These are phyloP conservation scores for Chrysosporium queenslandicum DNA, from an alignment of 2,329 filamentous ascomycete genomes.

Conservation along the genomic window DNA sequence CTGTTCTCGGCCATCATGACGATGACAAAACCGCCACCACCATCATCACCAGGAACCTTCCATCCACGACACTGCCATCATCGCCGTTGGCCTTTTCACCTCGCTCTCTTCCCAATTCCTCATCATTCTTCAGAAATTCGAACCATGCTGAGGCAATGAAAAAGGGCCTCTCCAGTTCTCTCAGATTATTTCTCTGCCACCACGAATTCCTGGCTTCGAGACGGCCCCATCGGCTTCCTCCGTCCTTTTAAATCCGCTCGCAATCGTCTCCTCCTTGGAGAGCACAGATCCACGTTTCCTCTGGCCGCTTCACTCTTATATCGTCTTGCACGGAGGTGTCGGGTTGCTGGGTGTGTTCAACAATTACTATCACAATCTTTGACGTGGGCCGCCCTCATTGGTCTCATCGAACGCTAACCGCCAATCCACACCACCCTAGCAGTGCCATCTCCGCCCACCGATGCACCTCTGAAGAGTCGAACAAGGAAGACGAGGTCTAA, in stretches of 20 bases:
- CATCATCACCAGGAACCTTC: background rate
- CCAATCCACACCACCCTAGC: conserved; percentile 10
- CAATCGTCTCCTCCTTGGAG: background rate
- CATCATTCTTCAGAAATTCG: no score
- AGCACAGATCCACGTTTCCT: background rate
- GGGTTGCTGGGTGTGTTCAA: conserved; percentile 10
- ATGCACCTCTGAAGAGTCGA: background rate
- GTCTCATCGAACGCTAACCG: conserved; percentile 12
- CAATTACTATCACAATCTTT: conserved; percentile 7
- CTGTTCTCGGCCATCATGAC: background rate
- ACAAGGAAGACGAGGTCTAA: conserved; percentile 4
- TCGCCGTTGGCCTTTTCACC: background rate
- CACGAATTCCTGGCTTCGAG: background rate
- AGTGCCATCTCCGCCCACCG: conserved; percentile 9
- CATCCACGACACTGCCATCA: conserved; percentile 3
- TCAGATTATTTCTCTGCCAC: no score
- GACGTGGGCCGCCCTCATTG: conserved; percentile 18
- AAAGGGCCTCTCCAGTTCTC: no score
- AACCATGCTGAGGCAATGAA: no score
- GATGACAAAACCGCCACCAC: conserved; percentile 1
- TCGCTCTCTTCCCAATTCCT: background rate
- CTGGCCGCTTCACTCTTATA: conserved; percentile 12
- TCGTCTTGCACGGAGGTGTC: conserved; percentile 8
- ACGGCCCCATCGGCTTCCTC: background rate
- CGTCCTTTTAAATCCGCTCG: background rate